Conservation (phyloP, 345 rosid species). For the Murraya paniculata region DNA sequence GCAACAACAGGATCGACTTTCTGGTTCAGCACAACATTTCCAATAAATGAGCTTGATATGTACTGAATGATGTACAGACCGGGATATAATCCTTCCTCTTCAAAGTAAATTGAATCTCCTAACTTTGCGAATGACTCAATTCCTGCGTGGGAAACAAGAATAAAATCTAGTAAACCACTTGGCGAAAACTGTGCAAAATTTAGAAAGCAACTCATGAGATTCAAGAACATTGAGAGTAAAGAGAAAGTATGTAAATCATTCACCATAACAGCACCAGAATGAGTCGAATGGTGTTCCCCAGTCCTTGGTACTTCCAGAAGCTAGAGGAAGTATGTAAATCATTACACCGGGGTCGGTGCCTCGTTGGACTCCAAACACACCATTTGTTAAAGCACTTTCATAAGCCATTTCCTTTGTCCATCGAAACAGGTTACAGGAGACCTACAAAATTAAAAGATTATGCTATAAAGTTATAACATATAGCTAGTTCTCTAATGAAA, state of each 20-base stretch:
- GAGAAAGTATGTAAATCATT: constrained; percentile 20
- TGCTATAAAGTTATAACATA: background rate
- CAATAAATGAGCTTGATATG: constrained; percentile 74
- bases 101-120: constrained; percentile 89
- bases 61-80: constrained; percentile 76
- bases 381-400: constrained; percentile 50
- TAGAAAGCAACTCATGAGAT: background rate
- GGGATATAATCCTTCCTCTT: constrained; percentile 60
- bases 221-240: no score
- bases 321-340: constrained; percentile 52
- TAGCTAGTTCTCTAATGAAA: no score
- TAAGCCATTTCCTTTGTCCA: constrained; percentile 54
- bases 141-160: constrained; percentile 32
- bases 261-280: constrained; percentile 62
- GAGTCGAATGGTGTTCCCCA: constrained; percentile 41
- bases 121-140: constrained; percentile 84
- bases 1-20: constrained; percentile 68
- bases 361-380: constrained; percentile 45
- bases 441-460: constrained; percentile 18
- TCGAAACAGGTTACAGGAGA: constrained; percentile 41
- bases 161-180: background rate
- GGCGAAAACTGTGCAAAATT: background rate
- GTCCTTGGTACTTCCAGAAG: constrained; percentile 40
- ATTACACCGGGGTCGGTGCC: constrained; percentile 47
- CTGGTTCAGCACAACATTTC: constrained; percentile 52